Evolutionary conservation across 2,329 filamentous ascomycete species (phyloP), one percentile per base, ranked within the genome.

Genomic region (Trichoderma brevicompactum): DNA sequence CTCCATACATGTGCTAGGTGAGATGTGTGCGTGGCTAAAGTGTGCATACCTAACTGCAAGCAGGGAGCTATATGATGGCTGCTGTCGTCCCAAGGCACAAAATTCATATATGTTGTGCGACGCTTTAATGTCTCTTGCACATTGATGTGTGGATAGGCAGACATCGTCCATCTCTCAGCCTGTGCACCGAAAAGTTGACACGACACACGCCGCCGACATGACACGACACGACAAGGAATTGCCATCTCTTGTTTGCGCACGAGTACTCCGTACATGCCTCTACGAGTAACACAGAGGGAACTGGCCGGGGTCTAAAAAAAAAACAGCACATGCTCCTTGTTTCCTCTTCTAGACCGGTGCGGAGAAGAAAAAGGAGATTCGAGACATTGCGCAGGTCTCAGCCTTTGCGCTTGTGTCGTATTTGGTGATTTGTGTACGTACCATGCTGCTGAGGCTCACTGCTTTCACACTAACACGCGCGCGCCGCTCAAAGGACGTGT

Each of bases 101-200:
- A 41, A 50, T 52, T 62, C 58, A 62, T 41, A 62, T 62, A 62
- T 62, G 58, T 23, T 62, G 58, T 62, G 58, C 58, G 48, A 62
- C 58, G 38, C 36, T 36, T 34, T 36, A 34, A 52, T 52, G 34
- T 62, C 23, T 50, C 46, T 50, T 53, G 58, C 38, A 52, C 58
- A 52, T 49, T 17, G 23, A 49, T 44, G 28, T 23, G 48, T 62
- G 38, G 36, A 44, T 52, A 62, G 48, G 48, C 48, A 44, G 38
- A 19, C 23, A 43, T 19, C 10, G 46, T 41, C 36, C 23, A 49
- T 50, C 58, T 50, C 34, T 49, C 10, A 19, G 48, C 48, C 10
- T 46, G 17, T 50, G 58, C 58, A 28, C 48, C 48, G 32, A 41
- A 41, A n/a, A 13, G 12, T 41, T 62, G 36, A 62, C 58, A 53